Conservation (phyloP, 1,139 yeast genomes). For the Pichia sp. region DNA sequence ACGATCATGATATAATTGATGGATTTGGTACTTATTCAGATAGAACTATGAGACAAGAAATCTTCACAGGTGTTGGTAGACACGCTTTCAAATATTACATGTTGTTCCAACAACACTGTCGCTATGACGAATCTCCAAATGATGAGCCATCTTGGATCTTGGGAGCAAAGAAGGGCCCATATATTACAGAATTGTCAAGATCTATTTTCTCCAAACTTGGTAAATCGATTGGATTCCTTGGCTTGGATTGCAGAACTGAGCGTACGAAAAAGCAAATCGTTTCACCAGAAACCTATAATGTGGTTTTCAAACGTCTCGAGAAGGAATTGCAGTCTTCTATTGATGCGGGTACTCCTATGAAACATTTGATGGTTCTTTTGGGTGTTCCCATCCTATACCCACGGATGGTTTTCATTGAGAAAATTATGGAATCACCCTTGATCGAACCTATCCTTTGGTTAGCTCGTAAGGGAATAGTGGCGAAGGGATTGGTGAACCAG, state of each 20-base stretch:
- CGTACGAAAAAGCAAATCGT: constrained; percentile 58
- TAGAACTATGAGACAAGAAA: constrained; percentile 60
- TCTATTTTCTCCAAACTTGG: constrained; percentile 73
- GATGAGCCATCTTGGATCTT: constrained; percentile 58
- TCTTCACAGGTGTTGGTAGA: constrained; percentile 65
- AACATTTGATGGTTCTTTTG: constrained; percentile 73
- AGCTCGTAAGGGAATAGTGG: constrained; percentile 61
- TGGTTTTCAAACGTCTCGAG: constrained; percentile 52
- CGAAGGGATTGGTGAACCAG: constrained; percentile 71
- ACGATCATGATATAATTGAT: constrained; percentile 91
- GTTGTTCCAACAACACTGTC: constrained; percentile 83
- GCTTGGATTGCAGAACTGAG: constrained; percentile 91
- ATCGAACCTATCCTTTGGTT: constrained; percentile 61
- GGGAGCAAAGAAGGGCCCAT: constrained; percentile 51
- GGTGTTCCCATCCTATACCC: constrained; percentile 97
- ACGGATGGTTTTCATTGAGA: constrained; percentile 83
- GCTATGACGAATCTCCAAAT: constrained; percentile 28
- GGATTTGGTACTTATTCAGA: constrained; percentile 89
- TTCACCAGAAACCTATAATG: constrained; percentile 46
- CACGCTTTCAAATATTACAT: constrained; percentile 80
- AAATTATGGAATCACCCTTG: constrained; percentile 53
- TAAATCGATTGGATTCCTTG: constrained; percentile 59
- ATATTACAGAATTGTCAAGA: constrained; percentile 55
- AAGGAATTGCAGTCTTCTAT: constrained; percentile 40
- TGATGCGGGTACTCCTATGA: constrained; percentile 41